Evolutionary conservation across 345 rosid species (phyloP).

Genomic region (Rhodamnia argentea): DNA sequence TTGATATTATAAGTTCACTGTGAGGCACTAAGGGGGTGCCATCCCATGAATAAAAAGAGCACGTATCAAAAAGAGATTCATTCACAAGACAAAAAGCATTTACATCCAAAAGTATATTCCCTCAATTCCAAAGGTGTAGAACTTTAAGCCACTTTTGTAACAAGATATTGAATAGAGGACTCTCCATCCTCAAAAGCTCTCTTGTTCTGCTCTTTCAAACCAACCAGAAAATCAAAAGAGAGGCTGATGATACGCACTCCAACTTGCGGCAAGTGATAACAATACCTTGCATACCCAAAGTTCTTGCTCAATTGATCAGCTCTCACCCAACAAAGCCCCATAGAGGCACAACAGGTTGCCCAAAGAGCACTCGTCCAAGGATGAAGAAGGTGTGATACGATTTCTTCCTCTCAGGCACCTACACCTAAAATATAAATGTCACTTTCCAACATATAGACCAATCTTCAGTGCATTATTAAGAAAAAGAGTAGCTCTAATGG

Average conservation of each 20-base stretch:
- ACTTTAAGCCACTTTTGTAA: not conserved
- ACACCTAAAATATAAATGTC: not conserved
- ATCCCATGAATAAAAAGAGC: not conserved
- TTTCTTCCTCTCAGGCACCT: not conserved
- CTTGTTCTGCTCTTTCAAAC: not conserved
- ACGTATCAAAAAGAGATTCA: not conserved
- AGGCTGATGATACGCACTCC: not conserved
- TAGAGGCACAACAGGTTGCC: not conserved
- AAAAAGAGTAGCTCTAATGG: not conserved
- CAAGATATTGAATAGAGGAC: not conserved
- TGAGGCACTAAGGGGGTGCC: not conserved
- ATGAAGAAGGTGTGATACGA: not conserved
- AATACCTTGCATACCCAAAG: not conserved
- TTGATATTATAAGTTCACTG: not conserved
- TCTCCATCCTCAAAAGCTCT: not conserved
- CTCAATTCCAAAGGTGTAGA: not conserved
- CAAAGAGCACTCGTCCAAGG: not conserved
- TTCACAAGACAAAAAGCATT: not conserved
- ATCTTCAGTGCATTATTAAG: not conserved
- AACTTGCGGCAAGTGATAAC: not conserved
- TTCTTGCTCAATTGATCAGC: not conserved
- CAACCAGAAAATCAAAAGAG: not conserved
- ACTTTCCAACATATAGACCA: not conserved
- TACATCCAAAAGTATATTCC: not conserved
- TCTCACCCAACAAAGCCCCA: not conserved